Conservation (phyloP, 176 grass and related monocot species). For the Carex pumila region DNA sequence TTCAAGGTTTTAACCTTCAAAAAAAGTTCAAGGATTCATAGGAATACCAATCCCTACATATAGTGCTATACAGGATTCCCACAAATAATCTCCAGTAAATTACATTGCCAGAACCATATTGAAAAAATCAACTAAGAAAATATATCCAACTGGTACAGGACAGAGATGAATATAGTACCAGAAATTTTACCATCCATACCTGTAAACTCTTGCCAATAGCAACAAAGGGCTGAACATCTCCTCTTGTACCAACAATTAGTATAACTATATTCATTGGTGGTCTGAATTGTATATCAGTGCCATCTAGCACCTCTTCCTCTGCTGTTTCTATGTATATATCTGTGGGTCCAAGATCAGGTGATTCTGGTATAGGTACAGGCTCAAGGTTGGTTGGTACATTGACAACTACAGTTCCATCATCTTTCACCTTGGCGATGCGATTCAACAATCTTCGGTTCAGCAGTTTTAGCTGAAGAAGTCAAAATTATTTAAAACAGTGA, state of each 20-base stretch:
- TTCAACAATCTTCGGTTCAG: constrained; percentile 43
- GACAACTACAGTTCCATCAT: constrained; percentile 94
- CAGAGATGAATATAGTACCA: not conserved
- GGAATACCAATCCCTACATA: not conserved
- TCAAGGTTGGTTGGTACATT: constrained; percentile 73
- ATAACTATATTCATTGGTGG: constrained; percentile 91
- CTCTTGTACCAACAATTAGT: constrained; percentile 96
- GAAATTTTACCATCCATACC: constrained; percentile 34
- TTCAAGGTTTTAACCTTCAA: not conserved
- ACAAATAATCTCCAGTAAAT: not conserved
- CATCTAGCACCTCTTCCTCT: constrained; percentile 54
- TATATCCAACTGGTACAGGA: not conserved
- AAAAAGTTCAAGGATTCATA: constrained; percentile 4
- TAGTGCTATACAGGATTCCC: not conserved
- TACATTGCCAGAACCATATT: not conserved
- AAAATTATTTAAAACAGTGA: not conserved
- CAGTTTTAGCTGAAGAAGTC: constrained; percentile 38
- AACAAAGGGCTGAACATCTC: constrained; percentile 96
- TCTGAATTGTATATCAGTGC: constrained; percentile 48
- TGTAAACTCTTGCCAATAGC: constrained; percentile 94
- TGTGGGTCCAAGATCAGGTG: constrained; percentile 19
- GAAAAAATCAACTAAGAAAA: not conserved
- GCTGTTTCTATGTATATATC: constrained; percentile 36
- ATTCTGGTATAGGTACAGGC: not conserved
- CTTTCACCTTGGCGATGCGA: constrained; percentile 67